Conservation (phyloP, 2,329 filamentous ascomycete genomes). For the Biscogniauxia mediterranea region DNA sequence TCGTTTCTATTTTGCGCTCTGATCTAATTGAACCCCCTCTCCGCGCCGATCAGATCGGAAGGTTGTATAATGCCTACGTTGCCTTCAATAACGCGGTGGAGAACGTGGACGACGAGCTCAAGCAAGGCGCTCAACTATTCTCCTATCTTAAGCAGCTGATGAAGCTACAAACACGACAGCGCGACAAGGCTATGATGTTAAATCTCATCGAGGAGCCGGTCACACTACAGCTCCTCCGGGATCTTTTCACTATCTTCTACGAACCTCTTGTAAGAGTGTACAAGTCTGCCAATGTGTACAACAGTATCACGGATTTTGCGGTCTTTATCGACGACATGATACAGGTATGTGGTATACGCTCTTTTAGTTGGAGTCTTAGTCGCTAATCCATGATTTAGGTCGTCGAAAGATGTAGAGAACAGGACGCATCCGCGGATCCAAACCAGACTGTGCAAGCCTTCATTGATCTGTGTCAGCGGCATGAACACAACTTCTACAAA, state of each 20-base stretch:
- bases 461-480: slow-evolving; percentile 91
- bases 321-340: slow-evolving; percentile 92
- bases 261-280: slow-evolving; percentile 95
- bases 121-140: slow-evolving; percentile 86
- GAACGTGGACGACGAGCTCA: slow-evolving; percentile 83
- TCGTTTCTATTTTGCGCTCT: slow-evolving; percentile 81
- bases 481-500: slow-evolving; percentile 97
- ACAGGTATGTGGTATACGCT: slow-evolving; percentile 49
- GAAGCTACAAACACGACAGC: slow-evolving; percentile 85
- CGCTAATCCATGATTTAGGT: slow-evolving; percentile 41
- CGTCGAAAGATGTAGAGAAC: slow-evolving; percentile 63
- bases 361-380: neutral
- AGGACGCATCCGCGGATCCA: slow-evolving; percentile 88
- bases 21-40: slow-evolving; percentile 73
- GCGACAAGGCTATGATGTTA: slow-evolving; percentile 97
- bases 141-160: slow-evolving; percentile 92
- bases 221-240: slow-evolving; percentile 93
- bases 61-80: slow-evolving; percentile 90
- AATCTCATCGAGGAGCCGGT: slow-evolving; percentile 92
- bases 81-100: slow-evolving; percentile 95
- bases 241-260: slow-evolving; percentile 98
- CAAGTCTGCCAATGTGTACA: slow-evolving; percentile 98
- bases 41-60: slow-evolving; percentile 71
- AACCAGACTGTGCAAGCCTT: slow-evolving; percentile 98
- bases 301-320: slow-evolving; percentile 93